Percentiles rank a stretch among this genome's conserved stretches.
phyloP scores from a whole-genome alignment of 208 protist genomes.

The Crithidia sp. region DNA sequence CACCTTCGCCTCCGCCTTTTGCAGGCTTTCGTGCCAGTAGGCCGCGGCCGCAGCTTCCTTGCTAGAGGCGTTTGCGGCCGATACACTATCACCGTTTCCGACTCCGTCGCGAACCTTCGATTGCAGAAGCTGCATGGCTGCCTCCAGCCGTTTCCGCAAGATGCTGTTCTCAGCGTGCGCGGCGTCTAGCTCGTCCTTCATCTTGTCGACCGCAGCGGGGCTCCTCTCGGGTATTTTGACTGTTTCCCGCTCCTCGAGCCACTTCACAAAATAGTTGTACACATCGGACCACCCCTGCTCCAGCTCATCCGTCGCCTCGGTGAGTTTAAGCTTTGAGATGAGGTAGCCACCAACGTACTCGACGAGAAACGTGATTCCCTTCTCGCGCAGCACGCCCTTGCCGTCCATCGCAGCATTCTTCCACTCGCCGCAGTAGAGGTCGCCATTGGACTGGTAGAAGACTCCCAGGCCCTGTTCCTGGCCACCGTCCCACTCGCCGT shows the following conservation, averaged over 20 bases:
- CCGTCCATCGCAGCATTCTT: conserved; percentile 65
- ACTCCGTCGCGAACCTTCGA: background rate
- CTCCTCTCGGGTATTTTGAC: background rate
- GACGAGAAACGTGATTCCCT: conserved; percentile 44
- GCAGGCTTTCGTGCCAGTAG: conserved; percentile 23
- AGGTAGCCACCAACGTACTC: conserved; percentile 67
- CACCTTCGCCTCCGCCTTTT: conserved; percentile 17
- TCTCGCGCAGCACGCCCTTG: conserved; percentile 61
- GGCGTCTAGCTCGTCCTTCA: conserved; percentile 26
- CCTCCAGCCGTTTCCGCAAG: conserved; percentile 37
- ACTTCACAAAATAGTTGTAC: conserved; percentile 30
- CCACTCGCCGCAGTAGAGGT: conserved; percentile 75
- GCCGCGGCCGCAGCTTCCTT: background rate
- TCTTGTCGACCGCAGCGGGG: conserved; percentile 13
- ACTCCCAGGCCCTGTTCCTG: conserved; percentile 64
- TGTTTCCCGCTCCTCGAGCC: conserved; percentile 18
- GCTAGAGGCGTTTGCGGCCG: background rate
- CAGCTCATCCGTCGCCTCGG: conserved; percentile 19
- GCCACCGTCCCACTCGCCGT: conserved; percentile 59
- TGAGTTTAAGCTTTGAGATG: conserved; percentile 38
- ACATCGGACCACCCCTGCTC: conserved; percentile 25
- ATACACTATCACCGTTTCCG: background rate
- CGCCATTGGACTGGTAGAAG: conserved; percentile 49
- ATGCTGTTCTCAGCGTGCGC: conserved; percentile 33
- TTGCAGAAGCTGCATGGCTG: conserved; percentile 14